phyloP scores from a whole-genome alignment of 768 basidiomycete species.

The Lepiota venenata region DNA sequence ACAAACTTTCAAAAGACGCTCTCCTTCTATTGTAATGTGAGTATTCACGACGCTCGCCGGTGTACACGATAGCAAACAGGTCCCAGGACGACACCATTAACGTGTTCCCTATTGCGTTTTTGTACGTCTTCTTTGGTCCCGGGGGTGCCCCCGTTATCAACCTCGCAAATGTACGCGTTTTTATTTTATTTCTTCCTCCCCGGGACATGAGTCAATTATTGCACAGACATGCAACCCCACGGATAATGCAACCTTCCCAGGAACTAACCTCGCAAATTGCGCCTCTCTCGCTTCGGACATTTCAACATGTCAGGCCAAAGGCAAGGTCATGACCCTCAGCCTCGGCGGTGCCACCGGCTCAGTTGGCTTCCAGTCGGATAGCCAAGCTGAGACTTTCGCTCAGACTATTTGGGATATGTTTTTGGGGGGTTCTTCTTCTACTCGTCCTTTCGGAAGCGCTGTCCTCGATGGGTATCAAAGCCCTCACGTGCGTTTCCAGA shows the following conservation, averaged over 20 bases:
- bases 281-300: constrained; percentile 58
- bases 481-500: not conserved
- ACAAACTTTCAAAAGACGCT: constrained; percentile 60
- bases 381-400: constrained; percentile 56
- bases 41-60: not conserved
- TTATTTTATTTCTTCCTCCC: not conserved
- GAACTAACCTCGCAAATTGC: constrained; percentile 62
- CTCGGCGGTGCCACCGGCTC: constrained; percentile 62
- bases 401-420: constrained; percentile 72
- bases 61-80: not conserved
- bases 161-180: constrained; percentile 54
- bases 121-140: constrained; percentile 61
- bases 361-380: constrained; percentile 55
- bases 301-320: constrained; percentile 58
- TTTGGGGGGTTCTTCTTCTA: constrained; percentile 52
- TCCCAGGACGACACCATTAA: constrained; percentile 62
- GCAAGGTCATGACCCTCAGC: constrained; percentile 57
- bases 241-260: constrained; percentile 55
- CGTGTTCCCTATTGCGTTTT: constrained; percentile 67
- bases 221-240: constrained; percentile 58
- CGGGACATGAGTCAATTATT: not conserved
- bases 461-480: constrained; percentile 63
- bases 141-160: constrained; percentile 64
- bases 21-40: constrained; percentile 61
- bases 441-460: constrained; percentile 68